Evolutionary conservation across 352 stramenopile genomes (phyloP), one percentile per base, ranked within the genome.

Genomic region (Peronosclerospora sorghi): DNA sequence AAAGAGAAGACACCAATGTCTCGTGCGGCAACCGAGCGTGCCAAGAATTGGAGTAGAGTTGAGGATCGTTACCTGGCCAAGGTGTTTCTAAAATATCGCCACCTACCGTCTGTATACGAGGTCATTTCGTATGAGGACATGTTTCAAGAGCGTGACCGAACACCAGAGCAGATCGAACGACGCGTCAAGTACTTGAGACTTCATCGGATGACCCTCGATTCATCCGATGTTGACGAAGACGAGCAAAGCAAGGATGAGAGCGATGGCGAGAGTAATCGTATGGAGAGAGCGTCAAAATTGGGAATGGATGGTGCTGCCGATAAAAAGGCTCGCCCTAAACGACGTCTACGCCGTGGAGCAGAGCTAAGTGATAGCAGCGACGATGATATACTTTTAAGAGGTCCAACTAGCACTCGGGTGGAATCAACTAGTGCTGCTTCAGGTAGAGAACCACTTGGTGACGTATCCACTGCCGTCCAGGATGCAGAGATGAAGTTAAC

Each of bases 101-200:
- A 93, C 43, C 54, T 93, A 21, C 77, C 77, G 14, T 88, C 73
- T 0, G 80, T 87, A 15, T 90, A 86, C 45, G 80, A 93, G 40
- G 78, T 90, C 18, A 83, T 93, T 51, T 88, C 77, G 45, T 90
- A 89, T 42, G 80, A 93, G 62, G 80, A 93, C 35, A 89, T 93
- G 77, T 90, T 93, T 35, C 80, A 93, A 51, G 80, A 93, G 28
- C 73, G 76, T 21, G 75, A 93, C 19, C 73, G 80, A 36, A 90
- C 80, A 0, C 48, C 77, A 5, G 73, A 89, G 41, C 80, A 93
- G 51, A 93, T 93, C 21, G 72, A 90, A 44, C 77, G 76, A 6
- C 80, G 80, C 36, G 75, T 89, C 6, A 88, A 89, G 39, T 80
- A 74, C 46, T 54, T 93, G 27, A 87, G 86, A 46, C 55, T 91